phyloP scores from a whole-genome alignment of 768 basidiomycete species.

The Amanita subjunquillea region DNA sequence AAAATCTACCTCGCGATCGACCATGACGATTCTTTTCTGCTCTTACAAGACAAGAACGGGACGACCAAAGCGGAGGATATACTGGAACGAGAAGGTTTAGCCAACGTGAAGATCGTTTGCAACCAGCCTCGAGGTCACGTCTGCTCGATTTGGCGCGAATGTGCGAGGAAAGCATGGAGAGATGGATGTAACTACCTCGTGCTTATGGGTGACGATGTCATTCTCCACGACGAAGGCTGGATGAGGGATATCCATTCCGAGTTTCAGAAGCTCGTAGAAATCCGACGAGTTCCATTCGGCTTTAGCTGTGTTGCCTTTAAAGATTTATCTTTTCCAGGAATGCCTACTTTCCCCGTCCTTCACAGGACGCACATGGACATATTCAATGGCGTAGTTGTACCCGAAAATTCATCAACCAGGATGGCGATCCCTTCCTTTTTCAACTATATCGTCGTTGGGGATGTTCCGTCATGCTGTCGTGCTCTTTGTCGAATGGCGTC shows the following conservation, averaged over 20 bases:
- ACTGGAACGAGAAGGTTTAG: conserved; percentile 26
- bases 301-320: conserved; percentile 52
- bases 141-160: conserved; percentile 44
- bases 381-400: conserved; percentile 39
- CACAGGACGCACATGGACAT: conserved; percentile 45
- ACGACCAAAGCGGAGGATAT: conserved; percentile 24
- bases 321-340: conserved; percentile 43
- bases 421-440: conserved; percentile 47
- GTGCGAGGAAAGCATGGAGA: conserved; percentile 35
- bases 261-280: conserved; percentile 24
- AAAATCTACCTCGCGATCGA: conserved; percentile 46
- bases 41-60: conserved; percentile 8
- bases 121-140: conserved; percentile 31
- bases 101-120: conserved; percentile 27
- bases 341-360: conserved; percentile 53
- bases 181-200: conserved; percentile 40
- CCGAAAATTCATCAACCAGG: conserved; percentile 47
- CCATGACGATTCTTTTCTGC: conserved; percentile 33
- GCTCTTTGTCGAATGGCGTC: conserved; percentile 30
- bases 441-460: conserved; percentile 53
- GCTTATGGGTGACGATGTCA: conserved; percentile 47
- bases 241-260: conserved; percentile 28
- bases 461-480: conserved; percentile 33
- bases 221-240: conserved; percentile 43
- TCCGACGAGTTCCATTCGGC: conserved; percentile 26